Base-by-base conservation (phyloP, 495 filamentous ascomycete genomes). In the Aspergillus heteromorphus region DNA sequence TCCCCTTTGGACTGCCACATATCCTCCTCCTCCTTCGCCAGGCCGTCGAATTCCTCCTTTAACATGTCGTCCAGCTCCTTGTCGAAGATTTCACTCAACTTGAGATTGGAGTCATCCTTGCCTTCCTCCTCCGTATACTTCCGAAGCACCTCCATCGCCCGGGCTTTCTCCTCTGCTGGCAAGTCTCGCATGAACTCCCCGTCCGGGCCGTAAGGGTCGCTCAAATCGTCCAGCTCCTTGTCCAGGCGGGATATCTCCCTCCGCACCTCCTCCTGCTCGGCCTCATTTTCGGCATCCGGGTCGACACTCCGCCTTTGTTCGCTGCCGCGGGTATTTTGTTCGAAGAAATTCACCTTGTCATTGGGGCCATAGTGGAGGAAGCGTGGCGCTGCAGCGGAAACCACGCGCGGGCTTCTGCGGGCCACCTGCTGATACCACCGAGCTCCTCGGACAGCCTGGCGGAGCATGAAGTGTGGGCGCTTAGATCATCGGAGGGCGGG, bases 241-340 rank as follows among this genome's bases (percentile, higher is more conserved):
- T 86, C 79, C 29, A 87, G 58, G 54, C 77, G 74, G 45, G 73
- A 67, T 30, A 77, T 69, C 54, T 70, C 60, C 17, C 76, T 65
- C 48, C 79, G 69, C 19, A 80, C 51, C 27, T 72, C 73, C 48
- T 75, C 67, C 31, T 64, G 64, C 13, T 76, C 78, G 42, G 62
- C 66, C 21, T 70, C 55, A 47, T 79, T 77, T 59, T 85, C 74
- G 29, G 78, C 71, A 59, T 84, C 78, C 55, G 78, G 79, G 51
- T 78, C 65, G 49, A 81, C 56, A 61, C 63, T 58, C 54, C 69
- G 65, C 53, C 64, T 63, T 4, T 49, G 66, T 43, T 70, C 70
- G 56, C 72, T 73, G 16, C 56, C 56, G 27, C 25, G 64, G 2
- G 60, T 61, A 34, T 70, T 64, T 50, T 75, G 73, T 61, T 77